Percentiles rank a stretch among this genome's conserved stretches.
Conservation (phyloP, 2,329 filamentous ascomycete species). For the Pseudocercospora fijiensis region DNA sequence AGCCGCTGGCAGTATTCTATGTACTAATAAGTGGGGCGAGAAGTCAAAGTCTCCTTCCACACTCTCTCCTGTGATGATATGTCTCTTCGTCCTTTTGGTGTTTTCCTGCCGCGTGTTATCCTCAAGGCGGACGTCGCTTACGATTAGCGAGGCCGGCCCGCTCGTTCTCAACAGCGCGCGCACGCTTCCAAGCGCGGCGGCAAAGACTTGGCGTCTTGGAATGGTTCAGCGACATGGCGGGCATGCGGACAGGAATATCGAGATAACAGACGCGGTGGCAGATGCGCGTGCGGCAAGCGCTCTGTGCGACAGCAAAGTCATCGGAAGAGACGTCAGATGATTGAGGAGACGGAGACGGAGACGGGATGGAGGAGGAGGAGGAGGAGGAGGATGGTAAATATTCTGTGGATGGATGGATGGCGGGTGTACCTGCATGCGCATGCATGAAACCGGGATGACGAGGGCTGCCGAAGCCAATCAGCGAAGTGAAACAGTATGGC, state of each 20-base stretch:
- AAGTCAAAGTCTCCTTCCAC: not conserved
- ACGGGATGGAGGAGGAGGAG: too few relatives aligned
- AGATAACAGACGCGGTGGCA: not conserved
- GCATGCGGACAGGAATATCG: not conserved
- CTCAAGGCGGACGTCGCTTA: not conserved
- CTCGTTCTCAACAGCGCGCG: conserved; percentile 1
- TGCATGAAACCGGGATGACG: not conserved
- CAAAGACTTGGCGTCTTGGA: not conserved
- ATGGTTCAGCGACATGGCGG: not conserved
- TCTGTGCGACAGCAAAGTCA: not conserved
- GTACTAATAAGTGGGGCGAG: too few relatives aligned
- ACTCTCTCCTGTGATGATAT: not conserved
- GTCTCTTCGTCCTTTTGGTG: not conserved
- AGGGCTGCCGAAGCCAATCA: not conserved
- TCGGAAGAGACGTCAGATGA: conserved; percentile 2
- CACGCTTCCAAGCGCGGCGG: not conserved
- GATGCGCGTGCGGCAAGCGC: not conserved
- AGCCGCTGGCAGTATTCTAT: not conserved
- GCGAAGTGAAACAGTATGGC: not conserved
- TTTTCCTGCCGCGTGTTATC: not conserved
- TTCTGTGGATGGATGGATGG: too few relatives aligned
- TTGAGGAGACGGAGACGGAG: not conserved
- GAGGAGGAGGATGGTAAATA: too few relatives aligned
- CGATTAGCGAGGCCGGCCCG: not conserved
- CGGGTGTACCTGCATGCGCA: conserved; percentile 8